Percentiles rank a stretch among this genome's conserved stretches.
Conservation (phyloP, 148 eudicot species). For the Bassia scoparia region DNA sequence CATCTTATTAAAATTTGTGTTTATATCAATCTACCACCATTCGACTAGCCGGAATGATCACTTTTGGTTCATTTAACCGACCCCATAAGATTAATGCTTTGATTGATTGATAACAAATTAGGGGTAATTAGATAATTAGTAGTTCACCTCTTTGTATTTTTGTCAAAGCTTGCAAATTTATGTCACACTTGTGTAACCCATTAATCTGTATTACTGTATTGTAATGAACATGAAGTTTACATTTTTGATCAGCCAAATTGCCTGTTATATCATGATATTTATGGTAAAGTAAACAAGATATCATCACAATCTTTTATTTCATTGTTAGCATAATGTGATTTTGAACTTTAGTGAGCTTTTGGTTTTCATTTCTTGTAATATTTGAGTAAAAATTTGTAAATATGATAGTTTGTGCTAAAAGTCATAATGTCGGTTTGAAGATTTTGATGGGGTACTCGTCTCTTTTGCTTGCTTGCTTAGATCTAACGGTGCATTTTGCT, state of each 20-base stretch:
- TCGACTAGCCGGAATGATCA: no score
- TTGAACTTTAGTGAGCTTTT: slow-evolving; percentile 6
- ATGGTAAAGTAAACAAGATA: neutral
- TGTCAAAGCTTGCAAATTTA: neutral
- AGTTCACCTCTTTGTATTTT: neutral
- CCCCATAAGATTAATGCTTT: no score
- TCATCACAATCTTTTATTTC: slow-evolving; percentile 4
- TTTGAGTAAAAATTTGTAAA: neutral
- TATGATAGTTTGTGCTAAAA: slow-evolving; percentile 22
- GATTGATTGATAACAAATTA: no score
- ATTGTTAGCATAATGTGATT: neutral
- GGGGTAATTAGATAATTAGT: no score
- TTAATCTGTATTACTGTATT: neutral
- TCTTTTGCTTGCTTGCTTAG: slow-evolving; percentile 16
- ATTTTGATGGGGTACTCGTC: slow-evolving; percentile 25
- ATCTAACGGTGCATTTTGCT: no score
- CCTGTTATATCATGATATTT: neutral
- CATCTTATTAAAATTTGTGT: no score
- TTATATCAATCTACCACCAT: no score
- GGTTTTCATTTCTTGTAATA: neutral
- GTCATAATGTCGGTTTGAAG: slow-evolving; percentile 29
- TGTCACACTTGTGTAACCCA: neutral
- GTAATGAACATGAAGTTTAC: neutral
- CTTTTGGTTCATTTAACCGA: no score
- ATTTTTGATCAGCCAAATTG: neutral